These are phyloP conservation scores for Lepiota venenata DNA, from an alignment of 768 basidiomycete genomes.

Conservation along the genomic window DNA sequence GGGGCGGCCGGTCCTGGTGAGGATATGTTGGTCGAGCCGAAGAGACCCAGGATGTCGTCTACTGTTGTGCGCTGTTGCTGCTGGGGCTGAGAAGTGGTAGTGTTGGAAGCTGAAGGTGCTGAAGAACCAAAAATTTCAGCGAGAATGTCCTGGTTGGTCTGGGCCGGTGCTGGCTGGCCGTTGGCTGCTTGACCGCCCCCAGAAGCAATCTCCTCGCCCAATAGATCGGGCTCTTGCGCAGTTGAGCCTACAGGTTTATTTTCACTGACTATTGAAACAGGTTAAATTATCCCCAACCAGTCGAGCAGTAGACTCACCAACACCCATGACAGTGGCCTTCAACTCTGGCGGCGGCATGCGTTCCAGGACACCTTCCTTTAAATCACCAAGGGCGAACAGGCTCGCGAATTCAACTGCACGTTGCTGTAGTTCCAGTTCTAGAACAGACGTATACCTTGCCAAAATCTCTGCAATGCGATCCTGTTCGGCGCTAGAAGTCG, in stretches of 20 bases:
- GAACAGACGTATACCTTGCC: conserved; percentile 79
- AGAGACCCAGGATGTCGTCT: conserved; percentile 90
- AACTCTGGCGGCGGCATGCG: conserved; percentile 99
- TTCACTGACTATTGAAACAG: conserved; percentile 69
- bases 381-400: conserved; percentile 74
- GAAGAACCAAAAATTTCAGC: conserved; percentile 86
- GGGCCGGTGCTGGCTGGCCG: conserved; percentile 37
- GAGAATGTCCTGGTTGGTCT: conserved; percentile 82
- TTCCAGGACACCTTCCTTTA: conserved; percentile 84
- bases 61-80: conserved; percentile 58
- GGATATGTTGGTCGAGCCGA: conserved; percentile 49
- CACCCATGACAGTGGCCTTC: conserved; percentile 94
- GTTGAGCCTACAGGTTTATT: conserved; percentile 96
- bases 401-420: conserved; percentile 93
- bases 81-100: conserved; percentile 36
- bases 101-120: conserved; percentile 7
- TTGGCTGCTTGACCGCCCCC: conserved; percentile 25
- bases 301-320: conserved; percentile 47
- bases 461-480: conserved; percentile 78
- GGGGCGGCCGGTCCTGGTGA: conserved; percentile 18
- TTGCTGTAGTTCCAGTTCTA: conserved; percentile 94
- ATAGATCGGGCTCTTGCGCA: conserved; percentile 59
- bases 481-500: conserved; percentile 63
- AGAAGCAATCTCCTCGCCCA: conserved; percentile 69
- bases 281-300: not conserved